phyloP scores from a whole-genome alignment of 768 basidiomycete species.

The Russula abietina region DNA sequence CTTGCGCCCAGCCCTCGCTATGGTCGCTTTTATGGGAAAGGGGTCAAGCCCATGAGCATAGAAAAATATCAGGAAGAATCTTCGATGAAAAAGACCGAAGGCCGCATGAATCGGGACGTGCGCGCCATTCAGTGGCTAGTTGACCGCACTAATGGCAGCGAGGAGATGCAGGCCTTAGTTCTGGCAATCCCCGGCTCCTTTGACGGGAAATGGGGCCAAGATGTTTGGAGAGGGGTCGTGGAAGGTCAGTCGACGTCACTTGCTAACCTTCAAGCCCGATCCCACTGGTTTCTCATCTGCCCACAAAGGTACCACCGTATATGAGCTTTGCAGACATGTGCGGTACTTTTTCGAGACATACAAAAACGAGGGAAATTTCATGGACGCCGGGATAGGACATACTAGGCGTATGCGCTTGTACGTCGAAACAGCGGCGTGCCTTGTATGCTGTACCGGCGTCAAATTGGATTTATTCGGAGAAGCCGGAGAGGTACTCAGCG shows the following conservation, averaged over 20 bases:
- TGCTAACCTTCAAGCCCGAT: background rate
- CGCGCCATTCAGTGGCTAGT: background rate
- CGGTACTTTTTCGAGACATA: background rate
- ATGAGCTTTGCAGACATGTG: background rate
- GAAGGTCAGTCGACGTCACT: background rate
- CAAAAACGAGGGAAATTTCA: background rate
- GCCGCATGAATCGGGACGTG: background rate
- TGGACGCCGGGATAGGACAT: background rate
- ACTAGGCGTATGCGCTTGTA: background rate
- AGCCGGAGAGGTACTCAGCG: background rate
- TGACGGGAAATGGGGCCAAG: background rate
- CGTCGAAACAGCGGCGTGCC: background rate
- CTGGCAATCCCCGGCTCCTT: conserved; percentile 5
- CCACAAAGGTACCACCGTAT: background rate
- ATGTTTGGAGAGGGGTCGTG: background rate
- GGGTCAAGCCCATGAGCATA: background rate
- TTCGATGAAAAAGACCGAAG: background rate
- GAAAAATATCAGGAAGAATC: background rate
- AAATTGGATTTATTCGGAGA: background rate
- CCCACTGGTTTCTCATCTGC: background rate
- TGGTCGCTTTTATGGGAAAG: background rate
- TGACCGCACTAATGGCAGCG: background rate
- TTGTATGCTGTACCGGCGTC: background rate
- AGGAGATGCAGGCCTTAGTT: background rate
- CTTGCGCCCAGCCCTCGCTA: background rate